Base-by-base conservation (phyloP, 192 early-diverging fungal genomes). In the Gaertneriomyces semiglobifer region DNA sequence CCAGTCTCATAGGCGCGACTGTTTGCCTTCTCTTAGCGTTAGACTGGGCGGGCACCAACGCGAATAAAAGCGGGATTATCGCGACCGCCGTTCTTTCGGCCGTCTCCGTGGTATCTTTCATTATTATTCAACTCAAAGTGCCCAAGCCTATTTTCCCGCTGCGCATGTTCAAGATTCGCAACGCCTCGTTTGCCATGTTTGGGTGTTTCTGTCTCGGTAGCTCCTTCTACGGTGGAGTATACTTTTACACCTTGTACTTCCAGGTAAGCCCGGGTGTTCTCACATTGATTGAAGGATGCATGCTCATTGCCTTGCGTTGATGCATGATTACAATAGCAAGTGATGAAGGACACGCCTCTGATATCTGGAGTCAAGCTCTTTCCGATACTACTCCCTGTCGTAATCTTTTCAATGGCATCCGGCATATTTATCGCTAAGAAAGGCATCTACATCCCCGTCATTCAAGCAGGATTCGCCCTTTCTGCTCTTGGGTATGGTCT, bases 251-350 rank as follows among this genome's bases (percentile, higher is more conserved):
- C 3, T 16, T 76, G n/a, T 94, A 86, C 75, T 92, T 92, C 74
- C 84, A 92, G 71, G 81, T 94, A 38, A 88, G 90, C n/a, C 74
- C 84, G 42, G 88, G 84, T 19, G 86, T 85, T 44, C 73, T 72
- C 18, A 87, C 90, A 2, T 92, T 89, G 1, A 67, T 76, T 3
- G 85, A 90, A 3, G 90, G 92, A 50, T 64, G 90, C 10, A 78
- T 85, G 51, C 77, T 89, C 52, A 63, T 94, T 54, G 88, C 92
- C 0, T 84, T 89, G 53, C 82, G 91, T 47, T 43, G 69, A 10
- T 70, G 75, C 4, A 45, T 84, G 7, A 0, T 77, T 77, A 9
- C 90, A 5, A 7, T n/a, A 10, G 19, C 16, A 14, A 14, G 9
- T 18, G 7, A 4, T 60, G 8, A 55, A 75, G 18, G 86, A 89